phyloP scores from a whole-genome alignment of 163 green algal species.

The Chlamydomonas reinhardtii region DNA sequence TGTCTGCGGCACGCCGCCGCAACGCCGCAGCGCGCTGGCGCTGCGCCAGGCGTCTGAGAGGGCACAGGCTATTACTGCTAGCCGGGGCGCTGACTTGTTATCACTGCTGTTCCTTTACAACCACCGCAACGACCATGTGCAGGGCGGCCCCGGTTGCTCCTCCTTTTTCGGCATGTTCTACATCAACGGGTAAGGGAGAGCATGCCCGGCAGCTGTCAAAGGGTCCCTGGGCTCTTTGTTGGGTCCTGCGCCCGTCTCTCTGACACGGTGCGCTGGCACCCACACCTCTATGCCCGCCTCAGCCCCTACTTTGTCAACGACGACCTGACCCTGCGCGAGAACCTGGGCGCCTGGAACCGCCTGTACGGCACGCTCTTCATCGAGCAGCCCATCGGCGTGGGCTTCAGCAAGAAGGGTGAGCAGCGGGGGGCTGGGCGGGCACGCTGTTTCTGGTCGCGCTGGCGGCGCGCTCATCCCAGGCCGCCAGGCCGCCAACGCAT shows the following conservation, averaged over 20 bases:
- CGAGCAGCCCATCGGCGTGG: constrained; percentile 61
- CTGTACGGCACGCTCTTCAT: constrained; percentile 61
- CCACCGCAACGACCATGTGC: not conserved
- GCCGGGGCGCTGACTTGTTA: no score
- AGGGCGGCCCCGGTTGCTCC: constrained; percentile 69
- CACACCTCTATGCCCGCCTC: no score
- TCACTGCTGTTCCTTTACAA: no score
- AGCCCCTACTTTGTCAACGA: constrained; percentile 42
- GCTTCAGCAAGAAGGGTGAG: constrained; percentile 47
- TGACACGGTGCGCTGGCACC: no score
- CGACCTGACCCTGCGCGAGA: constrained; percentile 61
- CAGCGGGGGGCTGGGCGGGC: not conserved
- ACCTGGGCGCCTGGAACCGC: constrained; percentile 60
- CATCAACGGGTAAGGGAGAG: constrained; percentile 66
- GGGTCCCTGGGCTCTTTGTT: constrained; percentile 29
- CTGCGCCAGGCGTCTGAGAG: no score
- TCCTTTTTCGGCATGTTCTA: constrained; percentile 69
- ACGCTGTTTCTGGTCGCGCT: no score
- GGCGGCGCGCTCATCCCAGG: no score
- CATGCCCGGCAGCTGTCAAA: constrained; percentile 57
- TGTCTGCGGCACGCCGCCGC: no score
- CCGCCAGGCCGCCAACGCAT: no score
- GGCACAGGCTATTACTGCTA: no score
- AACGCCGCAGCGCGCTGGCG: no score
- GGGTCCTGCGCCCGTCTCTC: no score